Conservation (phyloP, 129 eudicot species). For the Tagetes patula region DNA sequence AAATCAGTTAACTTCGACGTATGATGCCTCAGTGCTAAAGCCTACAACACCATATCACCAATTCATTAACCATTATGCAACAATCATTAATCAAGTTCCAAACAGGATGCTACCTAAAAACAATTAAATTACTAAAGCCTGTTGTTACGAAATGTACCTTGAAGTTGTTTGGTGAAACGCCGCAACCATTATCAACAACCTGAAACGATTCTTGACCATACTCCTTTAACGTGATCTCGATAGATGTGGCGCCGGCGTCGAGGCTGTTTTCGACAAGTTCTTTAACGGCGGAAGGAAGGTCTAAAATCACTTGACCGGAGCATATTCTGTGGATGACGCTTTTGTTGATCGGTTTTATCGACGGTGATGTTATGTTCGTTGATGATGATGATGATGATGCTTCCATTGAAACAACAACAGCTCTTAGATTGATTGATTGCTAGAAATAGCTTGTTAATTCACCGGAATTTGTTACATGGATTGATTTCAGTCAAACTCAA, state of each 20-base stretch:
- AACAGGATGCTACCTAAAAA: not conserved
- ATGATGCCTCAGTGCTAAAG: conserved; percentile 90
- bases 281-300: conserved; percentile 91
- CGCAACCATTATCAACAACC: conserved; percentile 80
- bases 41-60: conserved; percentile 38
- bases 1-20: conserved; percentile 85
- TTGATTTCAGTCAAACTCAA: not conserved
- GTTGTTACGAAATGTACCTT: conserved; percentile 32
- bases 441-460: not conserved
- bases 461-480: not conserved
- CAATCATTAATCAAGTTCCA: not conserved
- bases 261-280: conserved; percentile 95
- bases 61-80: not conserved
- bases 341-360: conserved; percentile 71
- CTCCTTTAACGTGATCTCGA: conserved; percentile 63
- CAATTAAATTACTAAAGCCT: not conserved
- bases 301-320: conserved; percentile 83
- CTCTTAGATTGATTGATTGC: not conserved
- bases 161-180: conserved; percentile 71
- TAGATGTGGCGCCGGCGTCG: conserved; percentile 88
- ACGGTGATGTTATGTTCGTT: conserved; percentile 25
- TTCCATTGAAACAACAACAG: conserved; percentile 34
- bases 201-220: conserved; percentile 73
- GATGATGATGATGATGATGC: conserved; percentile 25
- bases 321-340: conserved; percentile 76